Percentiles rank a stretch among this genome's conserved stretches.
phyloP scores from a whole-genome alignment of 2,329 filamentous ascomycete genomes.

The Fusarium fracticaudum region DNA sequence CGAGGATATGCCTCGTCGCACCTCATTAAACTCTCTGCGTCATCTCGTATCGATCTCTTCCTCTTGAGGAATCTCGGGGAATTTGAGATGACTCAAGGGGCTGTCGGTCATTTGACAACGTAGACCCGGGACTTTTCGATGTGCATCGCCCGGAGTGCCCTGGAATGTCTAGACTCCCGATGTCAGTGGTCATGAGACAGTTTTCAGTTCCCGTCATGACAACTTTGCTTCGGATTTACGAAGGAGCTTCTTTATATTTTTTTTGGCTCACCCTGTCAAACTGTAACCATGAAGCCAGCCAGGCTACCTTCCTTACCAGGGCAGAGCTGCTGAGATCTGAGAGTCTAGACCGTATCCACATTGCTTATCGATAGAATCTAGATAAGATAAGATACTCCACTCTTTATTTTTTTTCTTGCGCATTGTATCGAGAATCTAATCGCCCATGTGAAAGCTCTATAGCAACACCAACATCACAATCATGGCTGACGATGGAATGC shows the following conservation, averaged over 20 bases:
- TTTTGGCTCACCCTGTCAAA: neutral
- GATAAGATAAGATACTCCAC: conserved; percentile 21
- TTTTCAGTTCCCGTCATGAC: neutral
- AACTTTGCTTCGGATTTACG: conserved; percentile 14
- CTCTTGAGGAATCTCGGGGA: conserved; percentile 19
- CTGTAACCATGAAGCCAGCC: neutral
- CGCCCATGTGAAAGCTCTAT: conserved; percentile 37
- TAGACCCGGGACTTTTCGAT: conserved; percentile 2
- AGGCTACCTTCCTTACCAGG: neutral
- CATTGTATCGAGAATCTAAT: conserved; percentile 17
- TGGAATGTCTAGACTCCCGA: neutral
- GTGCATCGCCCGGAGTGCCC: neutral
- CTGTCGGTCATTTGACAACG: conserved; percentile 26
- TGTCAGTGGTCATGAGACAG: conserved; percentile 1
- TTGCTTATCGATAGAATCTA: conserved; percentile 37
- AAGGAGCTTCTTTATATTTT: neutral
- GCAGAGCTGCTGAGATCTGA: neutral
- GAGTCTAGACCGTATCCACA: neutral
- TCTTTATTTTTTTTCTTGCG: conserved; percentile 33
- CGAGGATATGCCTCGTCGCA: conserved; percentile 22
- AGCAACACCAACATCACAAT: conserved; percentile 23
- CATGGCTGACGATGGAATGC: conserved; percentile 96
- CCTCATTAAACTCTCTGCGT: conserved; percentile 8
- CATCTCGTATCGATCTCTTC: conserved; percentile 21
- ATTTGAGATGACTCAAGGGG: conserved; percentile 7